Evolutionary conservation across 345 rosid genomes (phyloP).

Genomic region (Draba incana): DNA sequence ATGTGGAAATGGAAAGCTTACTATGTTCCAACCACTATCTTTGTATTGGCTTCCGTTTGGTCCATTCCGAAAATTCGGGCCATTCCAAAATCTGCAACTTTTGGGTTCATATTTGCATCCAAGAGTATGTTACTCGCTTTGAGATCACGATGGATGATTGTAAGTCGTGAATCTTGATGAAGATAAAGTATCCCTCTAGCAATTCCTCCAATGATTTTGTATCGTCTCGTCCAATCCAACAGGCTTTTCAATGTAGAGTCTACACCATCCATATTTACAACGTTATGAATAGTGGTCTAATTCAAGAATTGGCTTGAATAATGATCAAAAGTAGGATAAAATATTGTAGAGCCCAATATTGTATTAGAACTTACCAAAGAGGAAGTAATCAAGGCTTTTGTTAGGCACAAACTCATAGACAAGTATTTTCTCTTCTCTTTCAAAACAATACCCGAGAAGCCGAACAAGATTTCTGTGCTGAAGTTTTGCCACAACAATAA

Average conservation of each 20-base stretch:
- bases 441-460: constrained; percentile 54
- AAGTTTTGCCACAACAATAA: constrained; percentile 54
- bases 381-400: constrained; percentile 45
- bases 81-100: constrained; percentile 53
- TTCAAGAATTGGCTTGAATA: background rate
- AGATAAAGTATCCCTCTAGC: constrained; percentile 48
- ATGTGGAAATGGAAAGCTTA: constrained; percentile 28
- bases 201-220: constrained; percentile 49
- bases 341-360: background rate
- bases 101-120: constrained; percentile 48
- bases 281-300: background rate
- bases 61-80: constrained; percentile 46
- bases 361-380: constrained; percentile 40
- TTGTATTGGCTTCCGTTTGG: constrained; percentile 46
- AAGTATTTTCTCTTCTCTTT: constrained; percentile 56
- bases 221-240: constrained; percentile 43
- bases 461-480: constrained; percentile 65
- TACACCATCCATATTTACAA: constrained; percentile 2
- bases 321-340: background rate
- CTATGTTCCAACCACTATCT: constrained; percentile 54
- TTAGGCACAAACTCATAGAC: constrained; percentile 55
- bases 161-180: constrained; percentile 52
- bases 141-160: constrained; percentile 52
- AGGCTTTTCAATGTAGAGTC: constrained; percentile 28
- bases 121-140: constrained; percentile 49